Evolutionary conservation across 192 early-diverging fungal species (phyloP).

Genomic region (Chytriomyces sp.): DNA sequence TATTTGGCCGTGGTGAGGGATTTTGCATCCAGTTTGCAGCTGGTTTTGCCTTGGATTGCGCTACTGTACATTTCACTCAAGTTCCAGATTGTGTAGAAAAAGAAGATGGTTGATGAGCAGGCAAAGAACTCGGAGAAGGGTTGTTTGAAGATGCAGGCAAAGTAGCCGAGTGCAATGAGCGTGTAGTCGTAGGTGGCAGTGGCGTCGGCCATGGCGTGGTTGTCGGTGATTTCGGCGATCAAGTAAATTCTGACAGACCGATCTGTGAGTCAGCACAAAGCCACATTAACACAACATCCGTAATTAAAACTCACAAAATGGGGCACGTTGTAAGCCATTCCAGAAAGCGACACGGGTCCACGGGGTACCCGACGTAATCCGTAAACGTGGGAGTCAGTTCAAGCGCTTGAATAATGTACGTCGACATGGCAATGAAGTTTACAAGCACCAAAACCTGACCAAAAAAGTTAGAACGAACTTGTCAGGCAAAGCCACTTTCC

Average conservation of each 20-base stretch:
- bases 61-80: constrained; percentile 25
- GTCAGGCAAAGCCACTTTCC: background rate
- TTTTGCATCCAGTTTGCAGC: constrained; percentile 5
- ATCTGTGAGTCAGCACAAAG: background rate
- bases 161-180: constrained; percentile 34
- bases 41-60: constrained; percentile 36
- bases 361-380: background rate
- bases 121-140: constrained; percentile 27
- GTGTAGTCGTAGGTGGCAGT: constrained; percentile 31
- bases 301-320: background rate
- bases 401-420: background rate
- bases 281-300: too few relatives aligned
- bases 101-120: background rate
- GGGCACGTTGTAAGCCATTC: constrained; percentile 6
- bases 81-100: constrained; percentile 27
- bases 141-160: constrained; percentile 30
- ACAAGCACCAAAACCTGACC: background rate
- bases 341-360: background rate
- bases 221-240: constrained; percentile 32
- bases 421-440: background rate
- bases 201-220: background rate
- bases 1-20: constrained; percentile 1
- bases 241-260: background rate
- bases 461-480: too few relatives aligned
- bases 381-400: background rate